Evolutionary conservation across 768 basidiomycete genomes (phyloP).

Genomic region (Ramaria sp.): DNA sequence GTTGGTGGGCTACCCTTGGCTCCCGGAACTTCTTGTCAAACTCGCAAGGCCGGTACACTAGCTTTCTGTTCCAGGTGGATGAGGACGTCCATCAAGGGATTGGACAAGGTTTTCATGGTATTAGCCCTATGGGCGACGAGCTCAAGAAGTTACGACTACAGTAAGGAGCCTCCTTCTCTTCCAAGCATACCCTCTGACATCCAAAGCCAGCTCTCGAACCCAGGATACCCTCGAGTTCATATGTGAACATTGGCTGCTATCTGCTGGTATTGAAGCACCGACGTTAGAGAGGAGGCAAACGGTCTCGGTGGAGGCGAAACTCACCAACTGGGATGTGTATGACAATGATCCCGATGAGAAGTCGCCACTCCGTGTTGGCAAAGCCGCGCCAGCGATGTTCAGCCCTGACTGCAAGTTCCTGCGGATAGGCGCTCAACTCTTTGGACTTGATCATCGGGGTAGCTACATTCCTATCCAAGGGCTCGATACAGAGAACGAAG

Average conservation of each 20-base stretch:
- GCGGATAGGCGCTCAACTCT: slow-evolving; percentile 5
- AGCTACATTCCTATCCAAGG: background rate
- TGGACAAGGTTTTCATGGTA: background rate
- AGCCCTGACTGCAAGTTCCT: slow-evolving; percentile 2
- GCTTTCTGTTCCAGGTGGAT: background rate
- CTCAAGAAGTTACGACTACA: background rate
- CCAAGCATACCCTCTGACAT: background rate
- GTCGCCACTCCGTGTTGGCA: background rate
- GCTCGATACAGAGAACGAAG: background rate
- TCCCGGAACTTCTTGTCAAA: slow-evolving; percentile 17
- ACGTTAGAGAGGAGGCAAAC: background rate
- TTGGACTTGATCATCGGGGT: background rate
- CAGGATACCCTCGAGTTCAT: background rate
- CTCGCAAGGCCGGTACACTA: slow-evolving; percentile 1
- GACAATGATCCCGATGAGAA: background rate
- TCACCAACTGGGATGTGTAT: background rate
- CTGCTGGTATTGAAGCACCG: background rate
- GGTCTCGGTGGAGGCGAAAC: background rate
- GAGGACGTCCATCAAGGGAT: background rate
- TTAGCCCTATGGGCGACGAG: background rate
- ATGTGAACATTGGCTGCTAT: background rate
- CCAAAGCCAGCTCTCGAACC: background rate
- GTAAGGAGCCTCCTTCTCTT: background rate
- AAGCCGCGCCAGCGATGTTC: background rate
- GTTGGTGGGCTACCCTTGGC: slow-evolving; percentile 22